A percentile compares a stretch with the other conserved stretches of the same genome.
Evolutionary conservation across 2,329 filamentous ascomycete genomes (phyloP).

Genomic region (Bisporella sp.): DNA sequence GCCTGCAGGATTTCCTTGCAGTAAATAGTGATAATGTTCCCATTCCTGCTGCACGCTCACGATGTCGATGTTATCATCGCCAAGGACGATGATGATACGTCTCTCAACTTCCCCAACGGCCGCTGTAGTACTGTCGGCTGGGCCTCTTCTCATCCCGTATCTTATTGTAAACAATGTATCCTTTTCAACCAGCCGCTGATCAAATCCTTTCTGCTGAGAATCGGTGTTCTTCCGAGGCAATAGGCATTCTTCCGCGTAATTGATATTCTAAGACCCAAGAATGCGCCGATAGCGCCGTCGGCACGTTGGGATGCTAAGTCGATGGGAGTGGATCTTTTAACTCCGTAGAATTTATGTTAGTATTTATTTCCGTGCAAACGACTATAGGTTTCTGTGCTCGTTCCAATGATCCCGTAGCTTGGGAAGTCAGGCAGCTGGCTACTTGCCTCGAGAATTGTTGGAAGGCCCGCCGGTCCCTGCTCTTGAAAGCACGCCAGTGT

Average conservation of each 20-base stretch:
- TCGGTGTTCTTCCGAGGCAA: too few species aligned
- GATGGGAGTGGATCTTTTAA: too few species aligned
- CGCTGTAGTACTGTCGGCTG: slow-evolving; percentile 18
- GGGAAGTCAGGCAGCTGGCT: slow-evolving; percentile 13
- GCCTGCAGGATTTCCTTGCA: too few species aligned
- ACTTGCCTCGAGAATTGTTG: slow-evolving; percentile 21
- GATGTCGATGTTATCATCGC: slow-evolving; percentile 11
- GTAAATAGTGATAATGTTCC: too few species aligned
- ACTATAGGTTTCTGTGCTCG: slow-evolving; percentile 8
- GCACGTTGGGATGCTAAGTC: background rate
- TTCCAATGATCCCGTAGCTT: slow-evolving; percentile 18
- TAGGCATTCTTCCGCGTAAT: too few species aligned
- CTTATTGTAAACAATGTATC: slow-evolving; percentile 17
- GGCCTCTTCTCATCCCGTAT: slow-evolving; percentile 18
- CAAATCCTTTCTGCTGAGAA: slow-evolving; percentile 4
- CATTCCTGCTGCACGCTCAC: slow-evolving; percentile 12
- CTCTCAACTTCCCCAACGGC: too few species aligned
- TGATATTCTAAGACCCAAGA: background rate
- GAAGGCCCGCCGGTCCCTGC: slow-evolving; percentile 13
- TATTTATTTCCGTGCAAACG: slow-evolving; percentile 12
- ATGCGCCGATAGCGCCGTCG: background rate
- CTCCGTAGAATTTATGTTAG: slow-evolving; percentile 20
- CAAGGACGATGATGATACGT: slow-evolving; percentile 12
- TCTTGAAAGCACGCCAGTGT: slow-evolving; percentile 13
- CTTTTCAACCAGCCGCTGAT: slow-evolving; percentile 18